These are phyloP conservation scores for Panicum hallii DNA, from an alignment of 202 grass and related monocot species.

Conservation along the genomic window DNA sequence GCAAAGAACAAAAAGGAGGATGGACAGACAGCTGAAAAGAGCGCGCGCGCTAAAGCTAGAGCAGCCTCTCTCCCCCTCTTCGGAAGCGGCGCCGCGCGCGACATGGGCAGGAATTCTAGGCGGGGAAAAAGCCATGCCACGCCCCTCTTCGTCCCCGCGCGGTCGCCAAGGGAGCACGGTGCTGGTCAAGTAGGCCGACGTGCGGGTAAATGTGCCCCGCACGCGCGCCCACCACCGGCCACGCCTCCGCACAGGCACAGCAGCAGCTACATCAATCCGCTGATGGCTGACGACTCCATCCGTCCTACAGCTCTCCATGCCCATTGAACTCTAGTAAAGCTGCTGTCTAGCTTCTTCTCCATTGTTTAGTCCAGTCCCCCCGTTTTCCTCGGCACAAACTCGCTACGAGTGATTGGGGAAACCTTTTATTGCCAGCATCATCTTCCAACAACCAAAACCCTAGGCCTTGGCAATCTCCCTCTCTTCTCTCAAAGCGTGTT, in stretches of 20 bases:
- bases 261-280: background rate
- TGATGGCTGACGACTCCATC: background rate
- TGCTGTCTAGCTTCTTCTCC: background rate
- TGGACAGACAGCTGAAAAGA: slow-evolving; percentile 30
- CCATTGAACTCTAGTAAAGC: slow-evolving; percentile 12
- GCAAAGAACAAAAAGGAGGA: slow-evolving; percentile 6
- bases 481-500: background rate
- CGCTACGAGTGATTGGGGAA: slow-evolving; percentile 24
- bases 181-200: slow-evolving; percentile 59
- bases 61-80: background rate
- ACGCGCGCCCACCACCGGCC: slow-evolving; percentile 35
- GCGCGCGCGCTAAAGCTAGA: slow-evolving; percentile 2
- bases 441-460: slow-evolving; percentile 50
- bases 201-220: slow-evolving; percentile 63
- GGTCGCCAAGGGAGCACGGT: slow-evolving; percentile 58
- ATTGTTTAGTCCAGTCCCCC: slow-evolving; percentile 24
- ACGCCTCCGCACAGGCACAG: background rate
- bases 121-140: slow-evolving; percentile 30
- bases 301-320: background rate
- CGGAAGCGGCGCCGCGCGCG: slow-evolving; percentile 41
- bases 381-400: slow-evolving; percentile 31
- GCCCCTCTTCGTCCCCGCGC: slow-evolving; percentile 1
- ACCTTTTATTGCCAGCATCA: slow-evolving; percentile 29
- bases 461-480: slow-evolving; percentile 12
- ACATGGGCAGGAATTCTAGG: slow-evolving; percentile 56